These are phyloP conservation scores for Xerocomus cyaneibrunnescens DNA, from an alignment of 1,284 basidiomycete genomes.

Conservation along the genomic window DNA sequence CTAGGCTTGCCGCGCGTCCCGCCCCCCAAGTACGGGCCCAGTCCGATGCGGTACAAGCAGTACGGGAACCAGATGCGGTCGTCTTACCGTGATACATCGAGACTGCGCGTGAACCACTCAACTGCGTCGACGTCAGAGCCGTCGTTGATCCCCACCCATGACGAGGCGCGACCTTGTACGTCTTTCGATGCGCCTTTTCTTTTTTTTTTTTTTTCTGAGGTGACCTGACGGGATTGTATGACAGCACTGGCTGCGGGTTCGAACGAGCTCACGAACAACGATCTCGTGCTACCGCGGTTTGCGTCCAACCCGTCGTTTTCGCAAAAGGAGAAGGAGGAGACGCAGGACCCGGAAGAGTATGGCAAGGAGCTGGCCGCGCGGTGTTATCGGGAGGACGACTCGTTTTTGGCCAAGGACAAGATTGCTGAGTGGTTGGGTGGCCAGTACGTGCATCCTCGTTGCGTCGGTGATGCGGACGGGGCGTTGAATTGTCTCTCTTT, in stretches of 20 bases:
- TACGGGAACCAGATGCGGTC: constrained; percentile 37
- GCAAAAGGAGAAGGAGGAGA: constrained; percentile 54
- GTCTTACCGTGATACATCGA: constrained; percentile 46
- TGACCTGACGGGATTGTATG: constrained; percentile 19
- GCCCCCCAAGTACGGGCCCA: constrained; percentile 41
- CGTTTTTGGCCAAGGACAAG: constrained; percentile 82
- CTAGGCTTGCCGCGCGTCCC: constrained; percentile 27
- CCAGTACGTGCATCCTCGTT: constrained; percentile 53
- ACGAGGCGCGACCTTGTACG: constrained; percentile 50
- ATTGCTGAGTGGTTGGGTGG: constrained; percentile 96
- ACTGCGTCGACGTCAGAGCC: constrained; percentile 77
- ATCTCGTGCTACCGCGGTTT: constrained; percentile 44
- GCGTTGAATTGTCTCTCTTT: constrained; percentile 30
- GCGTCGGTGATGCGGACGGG: not conserved
- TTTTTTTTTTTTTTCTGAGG: constrained; percentile 6
- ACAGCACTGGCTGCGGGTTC: constrained; percentile 40
- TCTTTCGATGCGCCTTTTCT: constrained; percentile 18
- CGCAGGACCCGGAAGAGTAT: constrained; percentile 59
- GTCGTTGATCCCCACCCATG: constrained; percentile 57
- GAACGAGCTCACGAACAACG: constrained; percentile 52
- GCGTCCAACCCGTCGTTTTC: constrained; percentile 45
- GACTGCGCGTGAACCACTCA: constrained; percentile 60
- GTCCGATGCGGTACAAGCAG: constrained; percentile 42
- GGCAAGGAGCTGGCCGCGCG: constrained; percentile 74
- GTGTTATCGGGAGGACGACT: constrained; percentile 88